Evolutionary conservation across 2,329 filamentous ascomycete genomes (phyloP), one percentile per base, ranked within the genome.

Genomic region (Diaporthe aspalathi): DNA sequence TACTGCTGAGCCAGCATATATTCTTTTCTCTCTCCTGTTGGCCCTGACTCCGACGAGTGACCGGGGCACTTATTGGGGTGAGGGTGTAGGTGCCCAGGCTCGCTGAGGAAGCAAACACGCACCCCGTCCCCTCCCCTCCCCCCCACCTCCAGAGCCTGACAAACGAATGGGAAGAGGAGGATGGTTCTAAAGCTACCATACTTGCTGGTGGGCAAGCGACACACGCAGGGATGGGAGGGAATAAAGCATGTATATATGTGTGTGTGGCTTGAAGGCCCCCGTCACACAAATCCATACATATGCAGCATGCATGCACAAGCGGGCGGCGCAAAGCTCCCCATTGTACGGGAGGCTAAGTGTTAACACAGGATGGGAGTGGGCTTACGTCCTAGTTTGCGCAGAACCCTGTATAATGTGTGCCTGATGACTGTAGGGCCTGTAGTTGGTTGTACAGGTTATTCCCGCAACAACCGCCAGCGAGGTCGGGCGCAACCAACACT

Each of bases 261-360:
- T 35, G 54, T 24, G 60, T 63, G 43, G 60, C 29, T 35, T 63
- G 60, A 49, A 22, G 20, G 45, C 60, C 49, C 14, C 9, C 20
- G 60, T 49, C 20, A 32, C 43, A 49, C 60, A 49, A 5, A 11
- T n/a, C 6, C 20, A 49, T n/a, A 3, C 27, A 35, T n/a, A 35
- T n/a, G 12, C 40, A 47, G 27, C 29, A 35, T 6, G 40, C 32
- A 43, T 22, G 57, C 27, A 22, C 22, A 49, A n/a, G n/a, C 49
- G 49, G 20, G 27, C 60, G 60, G 27, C 43, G 29, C n/a, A 17
- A 35, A 35, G 7, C 24, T 32, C 43, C 40, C 43, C 20, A 27
- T 35, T 20, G 27, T 14, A 35, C 49, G 27, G 43, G 29, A 63
- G 43, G 45, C 60, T 35, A 35, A 24, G 11, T 49, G 20, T 27